Evolutionary conservation across 106 monocot genomes (phyloP), one percentile per base, ranked within the genome.

Genomic region (Chionographis japonica): DNA sequence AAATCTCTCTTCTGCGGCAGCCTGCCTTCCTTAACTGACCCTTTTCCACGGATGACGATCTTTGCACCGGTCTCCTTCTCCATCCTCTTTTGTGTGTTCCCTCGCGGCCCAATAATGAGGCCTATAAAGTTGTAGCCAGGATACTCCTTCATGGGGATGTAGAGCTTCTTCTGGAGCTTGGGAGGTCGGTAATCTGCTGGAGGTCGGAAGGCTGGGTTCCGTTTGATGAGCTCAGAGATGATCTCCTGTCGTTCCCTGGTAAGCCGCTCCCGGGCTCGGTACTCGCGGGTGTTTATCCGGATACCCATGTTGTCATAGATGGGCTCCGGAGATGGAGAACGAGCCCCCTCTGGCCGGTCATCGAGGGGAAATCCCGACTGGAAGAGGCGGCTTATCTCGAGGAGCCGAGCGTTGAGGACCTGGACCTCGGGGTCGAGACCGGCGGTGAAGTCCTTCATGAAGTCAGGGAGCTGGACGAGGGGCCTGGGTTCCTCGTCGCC

Each of bases 81-180:
- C 97, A 97, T 97, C 52, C 97, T 69, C 74, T 97, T 97, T 80
- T 97, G 97, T 1, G 97, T 97, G 76, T 97, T 97, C 4, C 97
- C 97, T 38, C 97, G 77, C 0, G 97, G 97, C 6, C 97, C 97
- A 10, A 97, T 97, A 12, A 97, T 97, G 58, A 97, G 80, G 0
- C 97, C 97, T 15, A 92, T 97, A 54, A 97, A 97, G 58, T 97
- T 97, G 61, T 97, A 97, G 2, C 92, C 92, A 0, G 97, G 95
- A 62, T 83, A 97, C 69, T 97, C 97, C 67, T 97, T 97, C 87
- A 92, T 92, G 2, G 97, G 97, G 49, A 97, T 97, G 65, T 87
- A 92, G 3, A 97, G 77, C 83, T 97, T 97, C 76, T 97, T 97
- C 65, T 92, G 86, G 37, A 92, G 80, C 80, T 97, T 97, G 4